Percentiles rank a stretch among this genome's conserved stretches.
Evolutionary conservation across 2,329 filamentous ascomycete genomes (phyloP).

Genomic region (Thelonectria rubi): DNA sequence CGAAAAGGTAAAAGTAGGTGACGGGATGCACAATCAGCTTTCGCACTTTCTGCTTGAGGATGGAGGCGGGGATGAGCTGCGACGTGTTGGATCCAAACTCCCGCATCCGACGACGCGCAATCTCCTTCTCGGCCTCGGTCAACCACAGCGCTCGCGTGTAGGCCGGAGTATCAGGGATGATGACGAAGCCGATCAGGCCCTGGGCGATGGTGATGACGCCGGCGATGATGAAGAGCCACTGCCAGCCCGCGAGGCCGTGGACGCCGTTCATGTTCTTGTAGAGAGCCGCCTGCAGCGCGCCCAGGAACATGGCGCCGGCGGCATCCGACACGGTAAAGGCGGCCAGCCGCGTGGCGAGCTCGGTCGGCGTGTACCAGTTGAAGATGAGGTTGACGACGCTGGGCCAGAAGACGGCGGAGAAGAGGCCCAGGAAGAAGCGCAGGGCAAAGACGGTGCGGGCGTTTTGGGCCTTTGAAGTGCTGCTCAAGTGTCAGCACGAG

Average conservation of each 20-base stretch:
- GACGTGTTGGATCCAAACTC: conserved; percentile 44
- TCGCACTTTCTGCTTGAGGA: conserved; percentile 40
- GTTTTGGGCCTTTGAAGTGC: conserved; percentile 47
- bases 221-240: conserved; percentile 58
- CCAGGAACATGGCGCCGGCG: conserved; percentile 55
- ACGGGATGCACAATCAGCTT: conserved; percentile 43
- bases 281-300: conserved; percentile 54
- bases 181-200: conserved; percentile 51
- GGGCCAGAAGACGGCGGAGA: conserved; percentile 51
- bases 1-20: conserved; percentile 45
- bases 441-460: conserved; percentile 50
- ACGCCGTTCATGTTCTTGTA: conserved; percentile 53
- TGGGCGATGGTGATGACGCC: conserved; percentile 54
- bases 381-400: conserved; percentile 52
- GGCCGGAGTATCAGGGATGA: conserved; percentile 47
- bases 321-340: conserved; percentile 56
- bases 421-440: conserved; percentile 56
- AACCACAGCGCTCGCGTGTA: conserved; percentile 45
- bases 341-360: conserved; percentile 53
- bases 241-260: conserved; percentile 53
- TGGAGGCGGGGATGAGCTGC: conserved; percentile 37
- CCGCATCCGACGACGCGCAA: conserved; percentile 42
- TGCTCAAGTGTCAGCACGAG: conserved; percentile 17
- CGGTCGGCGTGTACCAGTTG: conserved; percentile 55
- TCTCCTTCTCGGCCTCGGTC: conserved; percentile 40